Evolutionary conservation across 2,329 filamentous ascomycete species (phyloP).

Genomic region (Cryphonectria naterciae): DNA sequence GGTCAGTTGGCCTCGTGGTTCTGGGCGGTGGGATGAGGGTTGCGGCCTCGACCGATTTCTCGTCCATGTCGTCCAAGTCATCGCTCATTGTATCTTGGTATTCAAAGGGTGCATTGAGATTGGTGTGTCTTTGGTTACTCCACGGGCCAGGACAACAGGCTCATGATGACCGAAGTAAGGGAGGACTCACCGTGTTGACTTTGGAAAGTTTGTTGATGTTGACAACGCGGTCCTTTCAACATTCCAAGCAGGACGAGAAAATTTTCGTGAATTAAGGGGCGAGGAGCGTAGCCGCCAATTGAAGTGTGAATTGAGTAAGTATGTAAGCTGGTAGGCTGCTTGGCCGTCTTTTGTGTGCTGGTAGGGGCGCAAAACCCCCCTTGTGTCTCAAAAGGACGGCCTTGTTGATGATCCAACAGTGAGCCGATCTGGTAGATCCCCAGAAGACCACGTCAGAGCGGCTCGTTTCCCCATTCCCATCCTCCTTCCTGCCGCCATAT

Average conservation of each 20-base stretch:
- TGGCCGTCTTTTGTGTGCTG: conserved; percentile 15
- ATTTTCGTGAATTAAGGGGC: not conserved
- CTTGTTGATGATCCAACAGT: not conserved
- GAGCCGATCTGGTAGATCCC: not conserved
- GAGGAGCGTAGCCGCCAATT: conserved; percentile 3
- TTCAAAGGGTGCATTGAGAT: not conserved
- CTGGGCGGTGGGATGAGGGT: conserved; percentile 14
- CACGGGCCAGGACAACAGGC: not conserved
- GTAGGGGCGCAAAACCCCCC: not conserved
- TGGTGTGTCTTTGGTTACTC: not conserved
- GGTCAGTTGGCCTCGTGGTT: not conserved
- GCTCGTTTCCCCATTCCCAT: not conserved
- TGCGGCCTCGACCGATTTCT: conserved; percentile 24
- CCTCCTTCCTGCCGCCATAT: not conserved
- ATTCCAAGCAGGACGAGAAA: conserved; percentile 12
- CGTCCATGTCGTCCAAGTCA: conserved; percentile 19
- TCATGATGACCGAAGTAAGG: conserved; percentile 1
- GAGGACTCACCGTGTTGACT: conserved; percentile 4
- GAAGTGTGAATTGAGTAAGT: conserved; percentile 12
- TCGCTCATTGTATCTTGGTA: conserved; percentile 4
- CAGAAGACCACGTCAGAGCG: not conserved
- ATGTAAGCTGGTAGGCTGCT: not conserved
- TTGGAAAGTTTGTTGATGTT: not conserved
- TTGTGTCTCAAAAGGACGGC: not conserved
- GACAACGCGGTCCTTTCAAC: not conserved